phyloP scores from a whole-genome alignment of 805 yeast species.

The Nakazawaea siamensis region DNA sequence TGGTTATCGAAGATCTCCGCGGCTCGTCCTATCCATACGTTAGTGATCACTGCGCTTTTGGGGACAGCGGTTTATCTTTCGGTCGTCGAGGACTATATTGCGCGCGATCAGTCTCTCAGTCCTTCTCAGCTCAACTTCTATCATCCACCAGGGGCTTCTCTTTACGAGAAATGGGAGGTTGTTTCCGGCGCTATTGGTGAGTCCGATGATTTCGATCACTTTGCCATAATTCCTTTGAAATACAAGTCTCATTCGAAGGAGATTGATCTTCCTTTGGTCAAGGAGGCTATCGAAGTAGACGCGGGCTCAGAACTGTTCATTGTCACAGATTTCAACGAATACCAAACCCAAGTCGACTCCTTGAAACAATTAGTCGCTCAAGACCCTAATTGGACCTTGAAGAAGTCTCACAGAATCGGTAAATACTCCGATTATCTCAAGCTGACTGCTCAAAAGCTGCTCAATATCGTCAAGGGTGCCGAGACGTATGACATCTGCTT shows the following conservation, averaged over 20 bases:
- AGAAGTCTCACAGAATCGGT: slow-evolving; percentile 47
- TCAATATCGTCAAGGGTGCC: slow-evolving; percentile 52
- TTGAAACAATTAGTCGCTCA: slow-evolving; percentile 21
- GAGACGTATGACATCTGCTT: slow-evolving; percentile 80
- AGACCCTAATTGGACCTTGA: slow-evolving; percentile 53
- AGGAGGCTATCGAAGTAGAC: not conserved
- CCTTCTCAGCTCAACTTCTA: slow-evolving; percentile 21
- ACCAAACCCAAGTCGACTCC: slow-evolving; percentile 16
- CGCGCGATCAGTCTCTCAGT: slow-evolving; percentile 1
- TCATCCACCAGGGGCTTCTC: slow-evolving; percentile 24
- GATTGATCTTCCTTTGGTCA: slow-evolving; percentile 21
- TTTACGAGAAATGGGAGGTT: slow-evolving; percentile 37
- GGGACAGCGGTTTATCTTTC: slow-evolving; percentile 79
- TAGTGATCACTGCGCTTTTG: slow-evolving; percentile 59
- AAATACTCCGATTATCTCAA: slow-evolving; percentile 47
- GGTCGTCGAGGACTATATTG: slow-evolving; percentile 56
- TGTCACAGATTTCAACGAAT: slow-evolving; percentile 21
- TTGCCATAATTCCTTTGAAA: slow-evolving; percentile 45
- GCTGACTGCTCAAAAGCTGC: slow-evolving; percentile 29
- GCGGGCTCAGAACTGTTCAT: slow-evolving; percentile 30
- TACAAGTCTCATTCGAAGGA: slow-evolving; percentile 44
- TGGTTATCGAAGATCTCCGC: slow-evolving; percentile 45
- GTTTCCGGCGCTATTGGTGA: slow-evolving; percentile 30
- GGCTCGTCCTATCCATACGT: slow-evolving; percentile 78
- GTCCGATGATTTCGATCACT: slow-evolving; percentile 33